phyloP scores from a whole-genome alignment of 768 basidiomycete species.

The Tylopilus intermedius region DNA sequence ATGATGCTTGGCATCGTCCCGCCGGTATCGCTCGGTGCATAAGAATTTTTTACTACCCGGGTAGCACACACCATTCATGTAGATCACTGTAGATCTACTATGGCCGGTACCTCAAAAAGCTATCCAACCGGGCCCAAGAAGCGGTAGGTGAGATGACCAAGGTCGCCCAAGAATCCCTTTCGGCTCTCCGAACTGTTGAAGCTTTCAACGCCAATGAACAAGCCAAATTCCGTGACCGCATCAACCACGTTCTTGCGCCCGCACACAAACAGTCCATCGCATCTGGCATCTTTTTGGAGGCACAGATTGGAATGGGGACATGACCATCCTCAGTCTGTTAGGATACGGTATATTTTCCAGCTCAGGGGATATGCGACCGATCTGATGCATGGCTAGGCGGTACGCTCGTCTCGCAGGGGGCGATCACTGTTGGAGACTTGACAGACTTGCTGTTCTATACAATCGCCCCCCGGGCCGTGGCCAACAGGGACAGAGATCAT shows the following conservation, averaged over 20 bases:
- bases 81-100: slow-evolving; percentile 72
- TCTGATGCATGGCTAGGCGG: slow-evolving; percentile 53
- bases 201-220: slow-evolving; percentile 87
- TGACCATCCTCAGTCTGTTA: slow-evolving; percentile 81
- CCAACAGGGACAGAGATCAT: slow-evolving; percentile 37
- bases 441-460: slow-evolving; percentile 89
- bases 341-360: slow-evolving; percentile 67
- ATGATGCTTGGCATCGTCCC: slow-evolving; percentile 93
- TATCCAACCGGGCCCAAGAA: slow-evolving; percentile 90
- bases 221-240: slow-evolving; percentile 63
- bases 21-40: slow-evolving; percentile 82
- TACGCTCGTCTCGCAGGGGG: slow-evolving; percentile 80
- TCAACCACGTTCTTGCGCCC: slow-evolving; percentile 63
- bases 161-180: slow-evolving; percentile 82
- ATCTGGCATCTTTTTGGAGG: slow-evolving; percentile 86
- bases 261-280: slow-evolving; percentile 86
- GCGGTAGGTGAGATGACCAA: slow-evolving; percentile 95
- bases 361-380: background rate
- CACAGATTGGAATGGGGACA: slow-evolving; percentile 89
- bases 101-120: slow-evolving; percentile 87
- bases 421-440: slow-evolving; percentile 88
- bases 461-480: slow-evolving; percentile 37
- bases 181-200: slow-evolving; percentile 84
- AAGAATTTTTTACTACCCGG: slow-evolving; percentile 21
- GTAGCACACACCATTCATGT: slow-evolving; percentile 7